These are phyloP conservation scores for Glycine tomentella DNA, from an alignment of 306 rosid species.

Conservation along the genomic window DNA sequence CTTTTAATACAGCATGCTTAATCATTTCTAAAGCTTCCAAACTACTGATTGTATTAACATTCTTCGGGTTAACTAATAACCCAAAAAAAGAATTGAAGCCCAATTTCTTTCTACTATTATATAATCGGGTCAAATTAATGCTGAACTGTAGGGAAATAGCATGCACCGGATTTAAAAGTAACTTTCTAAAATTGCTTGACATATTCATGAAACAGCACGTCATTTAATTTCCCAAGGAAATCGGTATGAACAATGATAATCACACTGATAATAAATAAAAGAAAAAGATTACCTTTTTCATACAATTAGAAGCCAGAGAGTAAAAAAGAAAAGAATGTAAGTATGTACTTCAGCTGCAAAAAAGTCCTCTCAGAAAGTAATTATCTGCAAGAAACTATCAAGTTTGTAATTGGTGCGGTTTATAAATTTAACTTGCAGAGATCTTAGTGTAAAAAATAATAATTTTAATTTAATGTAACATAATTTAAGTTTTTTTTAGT, in stretches of 20 bases:
- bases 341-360: neutral
- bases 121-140: neutral
- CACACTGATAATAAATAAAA: neutral
- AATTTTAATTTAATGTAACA: too few species aligned
- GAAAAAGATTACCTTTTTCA: neutral
- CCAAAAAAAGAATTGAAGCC: too few species aligned
- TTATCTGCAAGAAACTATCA: neutral
- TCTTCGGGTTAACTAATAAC: neutral
- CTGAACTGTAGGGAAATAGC: neutral
- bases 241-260: neutral
- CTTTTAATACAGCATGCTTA: neutral
- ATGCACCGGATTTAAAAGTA: slow-evolving; percentile 7
- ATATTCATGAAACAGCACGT: slow-evolving; percentile 12
- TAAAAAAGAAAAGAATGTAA: neutral
- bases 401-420: neutral
- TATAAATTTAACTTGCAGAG: too few species aligned
- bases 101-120: too few species aligned
- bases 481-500: too few species aligned
- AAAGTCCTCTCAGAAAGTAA: neutral
- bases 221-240: slow-evolving; percentile 7
- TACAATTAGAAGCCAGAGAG: neutral
- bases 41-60: neutral
- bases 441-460: too few species aligned
- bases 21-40: slow-evolving; percentile 19
- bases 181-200: neutral